A percentile compares a stretch with the other conserved stretches of the same genome.
Evolutionary conservation across 306 rosid genomes (phyloP).

Genomic region (Citrullus colocynthis): DNA sequence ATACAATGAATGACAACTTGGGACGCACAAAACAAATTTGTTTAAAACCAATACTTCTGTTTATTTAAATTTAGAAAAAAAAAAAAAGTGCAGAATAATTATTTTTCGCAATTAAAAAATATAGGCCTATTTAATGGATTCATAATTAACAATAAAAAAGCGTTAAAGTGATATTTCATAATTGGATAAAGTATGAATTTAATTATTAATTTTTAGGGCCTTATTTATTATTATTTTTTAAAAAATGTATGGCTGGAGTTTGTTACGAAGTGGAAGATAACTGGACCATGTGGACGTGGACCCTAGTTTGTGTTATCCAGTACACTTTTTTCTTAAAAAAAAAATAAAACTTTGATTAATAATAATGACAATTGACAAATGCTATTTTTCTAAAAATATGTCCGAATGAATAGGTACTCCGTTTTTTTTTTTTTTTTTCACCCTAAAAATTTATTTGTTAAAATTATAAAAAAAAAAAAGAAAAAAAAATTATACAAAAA

Average conservation of each 20-base stretch:
- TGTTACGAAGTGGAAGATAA: background rate
- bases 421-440: no score
- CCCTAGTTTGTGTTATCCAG: background rate
- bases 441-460: no score
- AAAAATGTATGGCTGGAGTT: background rate
- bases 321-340: background rate
- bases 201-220: background rate
- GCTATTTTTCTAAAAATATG: no score
- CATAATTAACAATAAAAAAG: background rate
- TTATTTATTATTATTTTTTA: no score
- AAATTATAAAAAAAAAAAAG: no score
- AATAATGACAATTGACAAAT: no score
- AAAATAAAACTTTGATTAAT: background rate
- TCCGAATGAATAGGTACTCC: no score
- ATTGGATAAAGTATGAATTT: background rate
- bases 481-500: no score
- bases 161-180: background rate
- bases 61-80: background rate
- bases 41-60: background rate
- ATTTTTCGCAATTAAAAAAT: background rate
- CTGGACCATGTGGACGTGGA: background rate
- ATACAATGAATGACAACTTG: background rate
- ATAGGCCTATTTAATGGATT: background rate
- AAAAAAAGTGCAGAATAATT: background rate
- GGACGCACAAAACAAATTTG: background rate